These are phyloP conservation scores for Trametes elegans DNA, from an alignment of 768 basidiomycete genomes.

Conservation along the genomic window DNA sequence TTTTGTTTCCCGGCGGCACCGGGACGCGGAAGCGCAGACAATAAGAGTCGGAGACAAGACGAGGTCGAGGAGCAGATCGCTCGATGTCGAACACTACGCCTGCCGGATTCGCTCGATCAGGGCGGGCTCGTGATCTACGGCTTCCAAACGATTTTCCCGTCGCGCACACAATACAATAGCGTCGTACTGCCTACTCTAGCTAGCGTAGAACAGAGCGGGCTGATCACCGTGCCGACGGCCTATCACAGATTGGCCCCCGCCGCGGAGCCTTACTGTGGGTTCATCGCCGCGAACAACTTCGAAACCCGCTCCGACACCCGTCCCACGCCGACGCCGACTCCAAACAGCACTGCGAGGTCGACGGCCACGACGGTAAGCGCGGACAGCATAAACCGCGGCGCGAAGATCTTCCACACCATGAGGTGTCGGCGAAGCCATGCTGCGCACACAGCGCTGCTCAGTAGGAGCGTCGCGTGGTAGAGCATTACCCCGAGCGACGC, in stretches of 20 bases:
- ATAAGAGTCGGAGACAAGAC: conserved; percentile 7
- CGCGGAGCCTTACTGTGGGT: not conserved
- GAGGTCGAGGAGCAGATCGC: not conserved
- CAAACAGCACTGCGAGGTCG: conserved; percentile 67
- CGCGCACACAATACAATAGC: conserved; percentile 6
- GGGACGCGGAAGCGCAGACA: conserved; percentile 1
- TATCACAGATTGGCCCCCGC: conserved; percentile 5
- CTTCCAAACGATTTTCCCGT: not conserved
- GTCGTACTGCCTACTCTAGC: conserved; percentile 6
- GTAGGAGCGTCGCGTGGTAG: conserved; percentile 62
- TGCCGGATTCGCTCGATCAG: conserved; percentile 9
- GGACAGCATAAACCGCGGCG: conserved; percentile 87
- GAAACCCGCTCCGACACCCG: conserved; percentile 35
- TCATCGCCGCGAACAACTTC: conserved; percentile 28
- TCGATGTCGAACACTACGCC: conserved; percentile 3
- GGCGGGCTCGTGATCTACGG: conserved; percentile 6
- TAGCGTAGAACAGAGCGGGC: conserved; percentile 6
- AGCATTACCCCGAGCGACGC: conserved; percentile 63
- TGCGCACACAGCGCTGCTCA: conserved; percentile 70
- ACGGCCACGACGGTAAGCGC: conserved; percentile 64
- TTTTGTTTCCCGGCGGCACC: not conserved
- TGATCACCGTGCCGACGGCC: conserved; percentile 1
- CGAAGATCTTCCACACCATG: conserved; percentile 99
- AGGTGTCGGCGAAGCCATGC: conserved; percentile 79
- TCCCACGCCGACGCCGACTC: conserved; percentile 55